Percentiles rank a stretch among this genome's conserved stretches.
phyloP scores from a whole-genome alignment of 495 filamentous ascomycete genomes.

The Hyaloscypha variabilis region DNA sequence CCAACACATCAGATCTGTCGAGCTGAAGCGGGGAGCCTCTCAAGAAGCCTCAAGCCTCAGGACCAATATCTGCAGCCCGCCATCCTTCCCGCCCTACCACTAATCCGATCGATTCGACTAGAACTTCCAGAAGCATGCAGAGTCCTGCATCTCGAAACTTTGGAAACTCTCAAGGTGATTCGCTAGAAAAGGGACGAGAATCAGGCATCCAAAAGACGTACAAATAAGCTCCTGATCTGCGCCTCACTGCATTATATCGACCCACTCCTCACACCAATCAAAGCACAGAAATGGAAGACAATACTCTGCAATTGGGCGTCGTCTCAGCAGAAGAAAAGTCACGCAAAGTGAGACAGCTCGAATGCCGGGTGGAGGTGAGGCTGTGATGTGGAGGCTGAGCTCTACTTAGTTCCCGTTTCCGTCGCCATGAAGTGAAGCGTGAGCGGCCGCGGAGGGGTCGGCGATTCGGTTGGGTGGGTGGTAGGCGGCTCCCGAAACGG shows the following conservation, averaged over 20 bases:
- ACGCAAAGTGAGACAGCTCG: neutral
- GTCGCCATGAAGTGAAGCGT: no score
- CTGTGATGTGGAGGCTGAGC: neutral
- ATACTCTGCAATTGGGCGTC: neutral
- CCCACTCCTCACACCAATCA: neutral
- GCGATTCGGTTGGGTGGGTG: neutral
- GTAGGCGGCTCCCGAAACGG: neutral
- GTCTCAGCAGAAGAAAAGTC: neutral
- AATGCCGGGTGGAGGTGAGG: neutral
- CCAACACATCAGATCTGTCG: no score
- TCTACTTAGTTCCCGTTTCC: no score
- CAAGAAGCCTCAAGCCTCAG: no score
- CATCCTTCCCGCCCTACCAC: neutral
- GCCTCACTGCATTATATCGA: neutral
- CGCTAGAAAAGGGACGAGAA: neutral
- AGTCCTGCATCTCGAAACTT: no score
- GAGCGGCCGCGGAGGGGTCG: neutral
- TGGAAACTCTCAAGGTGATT: neutral
- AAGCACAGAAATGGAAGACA: neutral
- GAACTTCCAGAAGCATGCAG: no score
- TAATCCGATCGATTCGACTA: neutral
- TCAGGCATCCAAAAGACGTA: neutral
- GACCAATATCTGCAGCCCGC: no score
- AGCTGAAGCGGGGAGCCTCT: no score
- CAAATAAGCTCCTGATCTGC: neutral